A percentile compares a stretch with the other conserved stretches of the same genome.
Conservation (phyloP, 257 asterid genomes). For the Capsicum baccatum region DNA sequence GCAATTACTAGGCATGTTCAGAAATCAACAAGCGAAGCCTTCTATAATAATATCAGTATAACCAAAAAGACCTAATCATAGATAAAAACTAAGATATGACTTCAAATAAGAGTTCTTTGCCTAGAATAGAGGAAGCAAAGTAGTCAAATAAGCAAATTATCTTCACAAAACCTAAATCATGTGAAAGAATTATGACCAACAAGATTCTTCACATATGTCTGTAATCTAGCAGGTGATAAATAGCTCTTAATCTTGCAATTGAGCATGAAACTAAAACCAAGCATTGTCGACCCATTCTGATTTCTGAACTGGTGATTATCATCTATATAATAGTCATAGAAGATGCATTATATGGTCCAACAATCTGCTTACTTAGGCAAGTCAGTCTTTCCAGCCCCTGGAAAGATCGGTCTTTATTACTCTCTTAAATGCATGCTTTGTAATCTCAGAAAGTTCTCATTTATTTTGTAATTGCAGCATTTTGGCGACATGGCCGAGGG, state of each 20-base stretch:
- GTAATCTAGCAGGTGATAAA: neutral
- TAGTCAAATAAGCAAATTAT: neutral
- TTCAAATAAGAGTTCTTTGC: conserved; percentile 7
- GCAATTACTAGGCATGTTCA: neutral
- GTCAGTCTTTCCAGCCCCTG: neutral
- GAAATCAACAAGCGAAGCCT: neutral
- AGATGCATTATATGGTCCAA: conserved; percentile 16
- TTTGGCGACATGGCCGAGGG: neutral
- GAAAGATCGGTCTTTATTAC: no score
- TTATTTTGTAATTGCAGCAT: neutral
- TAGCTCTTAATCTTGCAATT: conserved; percentile 21
- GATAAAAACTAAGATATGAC: neutral
- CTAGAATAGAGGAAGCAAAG: neutral
- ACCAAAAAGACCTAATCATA: neutral
- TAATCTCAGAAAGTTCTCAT: neutral
- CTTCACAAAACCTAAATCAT: conserved; percentile 19
- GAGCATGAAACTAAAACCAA: neutral
- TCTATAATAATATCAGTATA: neutral
- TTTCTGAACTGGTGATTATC: neutral
- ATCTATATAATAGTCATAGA: neutral
- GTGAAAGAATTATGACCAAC: conserved; percentile 18
- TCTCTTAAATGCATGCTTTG: neutral
- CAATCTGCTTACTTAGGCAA: neutral
- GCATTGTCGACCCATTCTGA: neutral
- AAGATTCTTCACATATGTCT: conserved; percentile 18